Base-by-base conservation (phyloP, 768 basidiomycete genomes). In the Termitomyces sp. region DNA sequence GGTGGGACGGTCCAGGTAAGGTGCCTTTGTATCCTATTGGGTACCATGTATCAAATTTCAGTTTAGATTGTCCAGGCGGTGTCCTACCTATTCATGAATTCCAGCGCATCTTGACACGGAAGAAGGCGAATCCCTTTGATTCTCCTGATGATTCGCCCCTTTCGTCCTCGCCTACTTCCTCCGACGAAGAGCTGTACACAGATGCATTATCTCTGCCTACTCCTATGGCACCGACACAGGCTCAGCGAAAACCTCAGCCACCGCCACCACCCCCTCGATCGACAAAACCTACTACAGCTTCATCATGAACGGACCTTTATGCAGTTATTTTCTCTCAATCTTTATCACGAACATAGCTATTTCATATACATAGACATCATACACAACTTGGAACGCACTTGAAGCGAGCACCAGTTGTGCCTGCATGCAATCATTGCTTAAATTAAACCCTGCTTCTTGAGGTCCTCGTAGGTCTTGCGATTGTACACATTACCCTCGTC, bases 401-500 rank as follows among this genome's bases (percentile, higher is more conserved):
- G 20, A 47, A 22, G 20, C 37, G 26, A 55, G 27, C 34, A 22
- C 55, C 46, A 52, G 37, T 1, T 42, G 42, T 51, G 46, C 32
- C 46, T 43, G 46, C 48, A 65, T 59, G 51, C 53, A 31, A 20
- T 26, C 26, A 46, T 39, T 39, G 22, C 59, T 72, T 74, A 91
- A 56, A 95, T 90, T 56, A 96, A 75, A 57, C 94, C 95, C 69
- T 98, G 95, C 74, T 94, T 93, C 79, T 94, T 96, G 64, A 97
- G 78, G 67, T 96, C 93, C 65, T 96, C 93, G 67, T 94, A 98
- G n/a, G 93, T 96, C 79, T 97, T 97, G 67, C 88, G 86, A 72
- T 94, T 94, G 73, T 98, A 98, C 50, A 98, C 97, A 65, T 99
- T 98, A 16, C 97, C 97, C 69, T 98, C 97, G 46, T 92, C 92